Percentiles rank a stretch among this genome's conserved stretches.
Conservation (phyloP, 108 stramenopile genomes). For the Poteriospumella lacustris region DNA sequence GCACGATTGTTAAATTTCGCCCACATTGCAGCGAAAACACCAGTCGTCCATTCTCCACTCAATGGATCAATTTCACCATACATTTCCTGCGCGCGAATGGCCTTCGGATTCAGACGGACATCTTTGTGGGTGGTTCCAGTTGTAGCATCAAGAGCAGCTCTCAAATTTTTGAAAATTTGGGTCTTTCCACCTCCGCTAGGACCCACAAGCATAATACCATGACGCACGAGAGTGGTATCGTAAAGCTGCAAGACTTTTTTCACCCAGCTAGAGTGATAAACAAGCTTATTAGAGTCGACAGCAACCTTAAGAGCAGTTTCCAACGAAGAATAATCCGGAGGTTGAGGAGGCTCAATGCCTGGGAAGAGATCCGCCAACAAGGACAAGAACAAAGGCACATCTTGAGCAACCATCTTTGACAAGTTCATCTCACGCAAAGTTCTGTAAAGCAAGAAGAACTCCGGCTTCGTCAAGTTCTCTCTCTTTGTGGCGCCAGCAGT, state of each 20-base stretch:
- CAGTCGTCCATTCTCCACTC: conserved; percentile 81
- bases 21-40: conserved; percentile 86
- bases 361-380: conserved; percentile 79
- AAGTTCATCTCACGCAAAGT: conserved; percentile 86
- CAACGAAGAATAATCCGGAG: conserved; percentile 70
- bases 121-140: conserved; percentile 68
- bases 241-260: conserved; percentile 80
- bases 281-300: conserved; percentile 58
- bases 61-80: conserved; percentile 82
- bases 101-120: conserved; percentile 76
- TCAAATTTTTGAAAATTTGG: conserved; percentile 66
- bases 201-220: conserved; percentile 85
- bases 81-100: conserved; percentile 82
- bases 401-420: conserved; percentile 80
- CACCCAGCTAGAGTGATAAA: conserved; percentile 60
- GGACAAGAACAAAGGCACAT: conserved; percentile 80
- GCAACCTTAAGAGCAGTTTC: conserved; percentile 61
- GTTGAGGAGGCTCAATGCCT: conserved; percentile 62
- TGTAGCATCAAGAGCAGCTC: conserved; percentile 64
- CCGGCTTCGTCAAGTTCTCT: conserved; percentile 63
- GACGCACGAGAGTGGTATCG: conserved; percentile 66
- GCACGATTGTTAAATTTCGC: conserved; percentile 76
- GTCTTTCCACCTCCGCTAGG: conserved; percentile 82
- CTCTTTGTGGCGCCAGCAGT: conserved; percentile 80
- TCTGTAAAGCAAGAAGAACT: conserved; percentile 73